Base-by-base conservation (phyloP, 2,329 filamentous ascomycete genomes). In the Fusarium sp. region DNA sequence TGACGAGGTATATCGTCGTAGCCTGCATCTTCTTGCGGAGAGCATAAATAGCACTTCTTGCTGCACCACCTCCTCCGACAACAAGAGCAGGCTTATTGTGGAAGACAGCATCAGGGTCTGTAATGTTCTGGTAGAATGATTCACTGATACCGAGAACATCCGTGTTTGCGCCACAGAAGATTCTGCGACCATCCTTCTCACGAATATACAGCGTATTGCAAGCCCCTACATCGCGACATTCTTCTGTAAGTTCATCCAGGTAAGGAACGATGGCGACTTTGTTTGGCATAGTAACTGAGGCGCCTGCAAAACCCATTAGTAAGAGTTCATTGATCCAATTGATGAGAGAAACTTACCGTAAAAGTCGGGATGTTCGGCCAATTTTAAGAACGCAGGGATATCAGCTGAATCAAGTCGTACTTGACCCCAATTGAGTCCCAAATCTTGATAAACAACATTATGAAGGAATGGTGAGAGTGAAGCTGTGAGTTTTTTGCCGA, bases 211-310 rank as follows among this genome's bases (percentile, higher is more conserved):
- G 85, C 1, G 92, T 96, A 83, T 96, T 95, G 79, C 91, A 90
- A 52, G 92, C 92, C 49, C 92, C 92, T 23, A 94, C 90, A 37
- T 90, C 89, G 51, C 86, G 85, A 71, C 89, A 92, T 79, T 94
- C 91, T 23, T 88, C 85, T 9, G 91, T 93, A 39, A 94, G 82
- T 56, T 90, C 87, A 75, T 95, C 92, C 11, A 95, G 85, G 71
- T 93, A 84, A 0, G 88, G 84, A 63, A 94, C 87, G 76, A 95
- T 93, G 72, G 88, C 84, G 26, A 95, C 88, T 79, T 96, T 95
- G 83, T 93, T 90, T 0, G 93, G 93, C 92, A 95, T 96, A 21
- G 92, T 95, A 39, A 95, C 89, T 6, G 90, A 89, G 23, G 90
- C 88, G 57, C 90, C 90, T 87, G 6, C 2, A 3, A 6, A 7